These are phyloP conservation scores for Arachnopeziza araneosa DNA, from an alignment of 2,329 filamentous ascomycete genomes.

Conservation along the genomic window DNA sequence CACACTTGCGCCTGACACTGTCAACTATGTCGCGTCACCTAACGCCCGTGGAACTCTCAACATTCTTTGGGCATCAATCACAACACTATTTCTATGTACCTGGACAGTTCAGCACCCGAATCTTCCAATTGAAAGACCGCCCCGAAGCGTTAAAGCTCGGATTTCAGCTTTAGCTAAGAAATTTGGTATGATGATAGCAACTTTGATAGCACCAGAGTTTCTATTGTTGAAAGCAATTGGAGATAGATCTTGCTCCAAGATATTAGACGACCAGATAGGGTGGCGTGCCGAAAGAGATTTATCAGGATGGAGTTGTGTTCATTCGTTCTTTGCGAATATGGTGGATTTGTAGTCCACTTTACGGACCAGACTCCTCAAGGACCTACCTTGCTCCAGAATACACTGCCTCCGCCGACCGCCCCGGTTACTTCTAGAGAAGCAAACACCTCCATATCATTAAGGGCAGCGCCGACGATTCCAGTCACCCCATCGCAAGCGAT, in stretches of 20 bases:
- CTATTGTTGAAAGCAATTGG: conserved; percentile 1
- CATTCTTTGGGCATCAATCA: conserved; percentile 18
- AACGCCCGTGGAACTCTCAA: conserved; percentile 16
- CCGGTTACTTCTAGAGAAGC: too few species aligned
- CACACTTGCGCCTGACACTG: conserved; percentile 11
- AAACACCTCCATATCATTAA: too few species aligned
- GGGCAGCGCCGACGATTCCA: too few species aligned
- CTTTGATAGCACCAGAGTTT: not conserved
- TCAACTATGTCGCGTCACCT: conserved; percentile 14
- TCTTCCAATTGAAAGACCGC: conserved; percentile 6
- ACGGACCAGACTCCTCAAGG: not conserved
- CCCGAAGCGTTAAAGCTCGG: not conserved
- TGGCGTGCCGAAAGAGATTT: not conserved
- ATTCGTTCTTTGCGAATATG: conserved; percentile 4
- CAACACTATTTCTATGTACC: conserved; percentile 14
- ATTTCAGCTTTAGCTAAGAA: not conserved
- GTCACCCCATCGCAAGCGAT: too few species aligned
- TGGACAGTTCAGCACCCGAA: conserved; percentile 20
- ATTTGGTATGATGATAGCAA: not conserved
- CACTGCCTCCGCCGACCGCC: too few species aligned
- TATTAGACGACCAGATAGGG: not conserved
- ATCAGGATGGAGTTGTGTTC: not conserved
- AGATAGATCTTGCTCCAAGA: not conserved
- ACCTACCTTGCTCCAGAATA: too few species aligned
- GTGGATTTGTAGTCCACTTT: conserved; percentile 3